Evolutionary conservation across 2,329 filamentous ascomycete species (phyloP).

Genomic region (Teratosphaeria destructans): DNA sequence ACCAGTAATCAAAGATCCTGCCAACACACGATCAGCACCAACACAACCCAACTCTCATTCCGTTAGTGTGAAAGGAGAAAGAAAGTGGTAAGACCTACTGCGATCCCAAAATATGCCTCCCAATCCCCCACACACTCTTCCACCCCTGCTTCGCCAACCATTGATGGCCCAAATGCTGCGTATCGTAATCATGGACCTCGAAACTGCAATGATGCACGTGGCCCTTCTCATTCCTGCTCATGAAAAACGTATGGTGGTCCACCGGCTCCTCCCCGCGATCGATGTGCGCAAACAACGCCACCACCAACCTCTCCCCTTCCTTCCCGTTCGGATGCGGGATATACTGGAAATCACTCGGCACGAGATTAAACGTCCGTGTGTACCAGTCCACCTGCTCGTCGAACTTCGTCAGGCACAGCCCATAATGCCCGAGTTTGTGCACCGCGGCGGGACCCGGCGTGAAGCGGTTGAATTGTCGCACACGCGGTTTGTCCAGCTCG

Average conservation of each 20-base stretch:
- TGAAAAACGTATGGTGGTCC: slow-evolving; percentile 49
- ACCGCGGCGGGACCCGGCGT: slow-evolving; percentile 40
- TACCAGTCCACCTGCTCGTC: slow-evolving; percentile 24
- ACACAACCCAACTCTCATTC: background rate
- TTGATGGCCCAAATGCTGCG: slow-evolving; percentile 59
- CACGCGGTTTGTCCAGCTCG: slow-evolving; percentile 28
- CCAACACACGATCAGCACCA: background rate
- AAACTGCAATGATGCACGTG: slow-evolving; percentile 60
- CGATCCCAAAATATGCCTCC: slow-evolving; percentile 57
- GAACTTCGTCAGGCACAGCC: slow-evolving; percentile 29
- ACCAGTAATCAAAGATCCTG: slow-evolving; percentile 61
- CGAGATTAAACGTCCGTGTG: slow-evolving; percentile 37
- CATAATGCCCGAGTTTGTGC: slow-evolving; percentile 42
- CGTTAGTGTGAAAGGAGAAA: too few relatives aligned
- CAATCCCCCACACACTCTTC: slow-evolving; percentile 59
- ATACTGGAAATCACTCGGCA: slow-evolving; percentile 33
- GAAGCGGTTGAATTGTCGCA: slow-evolving; percentile 32
- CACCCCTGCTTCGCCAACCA: slow-evolving; percentile 56
- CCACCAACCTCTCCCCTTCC: slow-evolving; percentile 11
- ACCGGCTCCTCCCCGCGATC: slow-evolving; percentile 40
- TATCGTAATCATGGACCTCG: slow-evolving; percentile 63
- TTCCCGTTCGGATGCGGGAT: slow-evolving; percentile 7
- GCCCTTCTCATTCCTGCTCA: slow-evolving; percentile 25
- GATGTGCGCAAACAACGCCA: slow-evolving; percentile 40
- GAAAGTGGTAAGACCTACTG: slow-evolving; percentile 30